These are phyloP conservation scores for Russula dissimulans DNA, from an alignment of 768 basidiomycete species.

Conservation along the genomic window DNA sequence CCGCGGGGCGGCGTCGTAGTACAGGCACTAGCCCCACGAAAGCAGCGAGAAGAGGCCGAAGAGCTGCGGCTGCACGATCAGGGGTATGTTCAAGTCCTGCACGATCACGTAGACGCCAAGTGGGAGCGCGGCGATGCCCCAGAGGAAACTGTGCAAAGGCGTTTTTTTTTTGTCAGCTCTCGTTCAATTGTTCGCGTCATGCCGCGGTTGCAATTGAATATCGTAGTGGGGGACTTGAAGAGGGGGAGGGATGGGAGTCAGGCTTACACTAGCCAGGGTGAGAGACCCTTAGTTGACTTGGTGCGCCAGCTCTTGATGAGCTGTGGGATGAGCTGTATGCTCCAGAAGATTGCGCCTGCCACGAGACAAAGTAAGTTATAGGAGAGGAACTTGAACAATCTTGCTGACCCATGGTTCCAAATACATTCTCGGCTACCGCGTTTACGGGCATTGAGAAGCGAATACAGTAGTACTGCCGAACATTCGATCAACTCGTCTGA, in stretches of 20 bases:
- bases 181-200: too few species aligned
- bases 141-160: conserved; percentile 38
- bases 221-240: not conserved
- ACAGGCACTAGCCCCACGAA: conserved; percentile 67
- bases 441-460: conserved; percentile 50
- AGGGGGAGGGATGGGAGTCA: too few species aligned
- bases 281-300: conserved; percentile 63
- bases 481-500: too few species aligned
- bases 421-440: conserved; percentile 50
- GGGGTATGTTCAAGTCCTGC: conserved; percentile 59
- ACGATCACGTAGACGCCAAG: conserved; percentile 61
- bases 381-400: not conserved
- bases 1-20: conserved; percentile 40
- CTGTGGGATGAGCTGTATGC: conserved; percentile 58
- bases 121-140: conserved; percentile 50
- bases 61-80: conserved; percentile 58
- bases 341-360: conserved; percentile 60
- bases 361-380: conserved; percentile 34
- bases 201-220: too few species aligned
- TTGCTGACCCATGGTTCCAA: conserved; percentile 37
- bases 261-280: conserved; percentile 51
- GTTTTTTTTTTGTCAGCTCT: too few species aligned
- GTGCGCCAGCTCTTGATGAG: conserved; percentile 62
- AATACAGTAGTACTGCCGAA: too few species aligned
- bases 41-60: conserved; percentile 52